Percentiles rank a stretch among this genome's conserved stretches.
phyloP scores from a whole-genome alignment of 495 filamentous ascomycete species.

The Aspergillus funiculosus region DNA sequence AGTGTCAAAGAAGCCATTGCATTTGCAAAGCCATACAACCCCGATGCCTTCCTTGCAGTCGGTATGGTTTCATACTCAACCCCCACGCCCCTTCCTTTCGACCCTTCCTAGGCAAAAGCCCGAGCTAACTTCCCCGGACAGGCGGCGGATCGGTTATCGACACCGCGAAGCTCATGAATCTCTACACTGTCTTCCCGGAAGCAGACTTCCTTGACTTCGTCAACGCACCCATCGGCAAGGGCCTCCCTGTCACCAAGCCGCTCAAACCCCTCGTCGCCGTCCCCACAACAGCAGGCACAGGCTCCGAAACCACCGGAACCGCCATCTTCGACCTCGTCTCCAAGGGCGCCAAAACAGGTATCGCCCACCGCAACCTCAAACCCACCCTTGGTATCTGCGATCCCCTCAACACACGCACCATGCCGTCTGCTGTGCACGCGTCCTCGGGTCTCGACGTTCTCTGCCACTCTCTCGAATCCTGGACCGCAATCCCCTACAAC shows the following conservation, averaged over 20 bases:
- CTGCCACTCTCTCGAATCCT: slow-evolving; percentile 88
- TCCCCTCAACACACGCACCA: slow-evolving; percentile 87
- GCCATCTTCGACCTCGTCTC: slow-evolving; percentile 94
- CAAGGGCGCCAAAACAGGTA: slow-evolving; percentile 86
- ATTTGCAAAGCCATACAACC: slow-evolving; percentile 68
- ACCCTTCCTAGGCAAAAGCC: neutral
- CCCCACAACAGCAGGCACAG: slow-evolving; percentile 92
- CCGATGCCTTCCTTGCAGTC: slow-evolving; percentile 89
- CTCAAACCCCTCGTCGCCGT: slow-evolving; percentile 84
- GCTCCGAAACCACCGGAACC: slow-evolving; percentile 92
- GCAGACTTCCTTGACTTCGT: slow-evolving; percentile 96
- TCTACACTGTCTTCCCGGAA: slow-evolving; percentile 81
- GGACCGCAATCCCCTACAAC: slow-evolving; percentile 92
- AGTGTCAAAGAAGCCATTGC: slow-evolving; percentile 74
- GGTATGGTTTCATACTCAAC: slow-evolving; percentile 53
- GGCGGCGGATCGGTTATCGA: slow-evolving; percentile 81
- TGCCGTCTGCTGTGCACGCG: slow-evolving; percentile 88
- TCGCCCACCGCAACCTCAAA: slow-evolving; percentile 91
- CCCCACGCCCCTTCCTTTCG: too few species aligned
- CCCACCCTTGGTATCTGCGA: slow-evolving; percentile 95
- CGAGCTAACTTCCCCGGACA: slow-evolving; percentile 11
- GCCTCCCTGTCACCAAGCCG: slow-evolving; percentile 71
- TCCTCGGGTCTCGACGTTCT: slow-evolving; percentile 88
- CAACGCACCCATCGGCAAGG: slow-evolving; percentile 88
- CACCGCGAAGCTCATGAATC: slow-evolving; percentile 97